Base-by-base conservation (phyloP, 2,329 filamentous ascomycete genomes). In the Coniosporium tulheliwenetii region DNA sequence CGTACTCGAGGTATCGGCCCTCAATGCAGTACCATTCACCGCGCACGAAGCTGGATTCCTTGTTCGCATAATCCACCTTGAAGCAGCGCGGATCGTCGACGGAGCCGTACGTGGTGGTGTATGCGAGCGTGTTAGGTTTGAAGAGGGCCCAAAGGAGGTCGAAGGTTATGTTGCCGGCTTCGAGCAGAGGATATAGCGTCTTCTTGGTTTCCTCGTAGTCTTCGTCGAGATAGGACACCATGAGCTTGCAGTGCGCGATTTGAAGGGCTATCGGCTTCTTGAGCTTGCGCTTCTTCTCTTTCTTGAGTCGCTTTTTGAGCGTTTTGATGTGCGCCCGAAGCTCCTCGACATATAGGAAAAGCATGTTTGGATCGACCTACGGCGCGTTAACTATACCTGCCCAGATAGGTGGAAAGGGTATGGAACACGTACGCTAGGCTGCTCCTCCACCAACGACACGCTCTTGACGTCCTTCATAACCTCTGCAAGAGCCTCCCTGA, bases 121-220 rank as follows among this genome's bases (percentile, higher is more conserved):
- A 33, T 12, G 13, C 32, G 10, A 33, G 10, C 8, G 32, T 33
- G 13, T 33, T 33, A 2, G 63, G 63, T 30, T 63, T 54, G 43
- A 63, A 66, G 3, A 66, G 50, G 1, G 62, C 65, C 64, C 64
- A 68, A 2, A 68, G 51, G 36, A 60, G 52, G 13, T 61, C 53
- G 42, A 62, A 67, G 32, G 85, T 93, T 55, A 93, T 93, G 36
- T 85, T 77, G 8, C 85, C 84, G 30, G 79, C 81, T 47, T 85
- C 74, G 10, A 33, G 32, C 4, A 33, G 32, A 10, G 32, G 10
- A 12, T 86, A 80, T 0, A 94, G 69, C 1, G 79, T 82, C 58
- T 85, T 84, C 55, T 89, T 87, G 30, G 71, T 77, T 13, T 82
- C 71, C 1, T 77, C 74, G 52, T 85, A 94, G 58, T 94, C 87